Base-by-base conservation (phyloP, 306 rosid species). In the Malus domestica region DNA sequence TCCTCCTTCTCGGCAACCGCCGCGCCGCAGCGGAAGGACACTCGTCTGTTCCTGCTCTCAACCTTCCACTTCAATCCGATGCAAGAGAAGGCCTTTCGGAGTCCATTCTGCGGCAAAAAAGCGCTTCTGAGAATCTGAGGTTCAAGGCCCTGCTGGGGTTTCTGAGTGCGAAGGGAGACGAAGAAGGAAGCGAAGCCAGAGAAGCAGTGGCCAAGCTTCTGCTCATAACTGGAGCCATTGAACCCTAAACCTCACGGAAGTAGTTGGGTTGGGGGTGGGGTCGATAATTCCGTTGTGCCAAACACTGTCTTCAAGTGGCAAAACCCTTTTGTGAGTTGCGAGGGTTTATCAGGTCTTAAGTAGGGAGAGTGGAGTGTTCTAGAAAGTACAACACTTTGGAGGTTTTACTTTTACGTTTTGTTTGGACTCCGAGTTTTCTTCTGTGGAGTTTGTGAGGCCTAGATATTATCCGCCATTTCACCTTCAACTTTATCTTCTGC, bases 1-100 rank as follows among this genome's bases (percentile, higher is more conserved):
- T 90, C 99, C 62, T 85, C 99, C 62, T 85, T 89, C 70, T 96
- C 98, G 0, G 96, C 98, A 16, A 96, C 97, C 16, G 89, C 92
- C 4, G 96, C 96, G 49, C 88, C 99, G 44, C 99, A 92, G 25
- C 93, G 88, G 2, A 95, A 90, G 3, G 85, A 45, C 45, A 88
- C 6, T 62, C 79, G 80, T 2, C 73, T 79, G 30, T 75, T 78
- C 40, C 55, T 83, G 65, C 81, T 85, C 80, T 90, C 83, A 71
- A 84, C 67, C 71, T 80, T 85, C 92, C 96, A 92, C 68, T 76
- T 88, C 81, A 91, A 74, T 13, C 86, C 88, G 63, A 82, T 46
- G 54, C 78, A 76, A 62, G 83, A 72, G 27, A 79, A 79, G 11
- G 83, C 83, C 45, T 81, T 88, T 35, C 80, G 40, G 68, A 83